These are phyloP conservation scores for Cyphellophora europaea DNA, from an alignment of 2,329 filamentous ascomycete species.

Conservation along the genomic window DNA sequence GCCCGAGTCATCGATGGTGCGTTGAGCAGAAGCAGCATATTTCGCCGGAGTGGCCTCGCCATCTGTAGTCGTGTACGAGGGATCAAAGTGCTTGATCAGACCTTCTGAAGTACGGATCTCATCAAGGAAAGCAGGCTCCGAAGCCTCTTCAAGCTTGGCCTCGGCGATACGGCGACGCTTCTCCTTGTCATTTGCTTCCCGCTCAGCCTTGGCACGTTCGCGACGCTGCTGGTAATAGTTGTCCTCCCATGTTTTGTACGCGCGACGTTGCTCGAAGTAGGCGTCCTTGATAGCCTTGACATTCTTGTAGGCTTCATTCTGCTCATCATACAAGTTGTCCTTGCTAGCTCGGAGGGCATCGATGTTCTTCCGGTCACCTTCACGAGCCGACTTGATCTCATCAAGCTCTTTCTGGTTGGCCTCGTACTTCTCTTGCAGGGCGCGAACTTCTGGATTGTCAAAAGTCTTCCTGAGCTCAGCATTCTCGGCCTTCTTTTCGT, in stretches of 20 bases:
- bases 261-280: slow-evolving; percentile 73
- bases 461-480: slow-evolving; percentile 79
- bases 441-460: slow-evolving; percentile 85
- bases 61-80: slow-evolving; percentile 60
- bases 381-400: slow-evolving; percentile 81
- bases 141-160: slow-evolving; percentile 43
- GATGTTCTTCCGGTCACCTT: slow-evolving; percentile 80
- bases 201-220: slow-evolving; percentile 74
- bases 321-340: slow-evolving; percentile 70
- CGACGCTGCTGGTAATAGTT: slow-evolving; percentile 67
- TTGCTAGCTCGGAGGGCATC: slow-evolving; percentile 78
- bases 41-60: slow-evolving; percentile 27
- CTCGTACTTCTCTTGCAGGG: slow-evolving; percentile 76
- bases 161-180: slow-evolving; percentile 44
- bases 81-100: slow-evolving; percentile 86
- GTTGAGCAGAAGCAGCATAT: slow-evolving; percentile 68
- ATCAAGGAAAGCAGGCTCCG: slow-evolving; percentile 76
- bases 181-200: slow-evolving; percentile 44
- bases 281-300: slow-evolving; percentile 84
- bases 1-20: slow-evolving; percentile 73
- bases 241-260: slow-evolving; percentile 73
- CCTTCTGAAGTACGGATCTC: slow-evolving; percentile 85
- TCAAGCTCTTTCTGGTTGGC: slow-evolving; percentile 83
- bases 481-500: slow-evolving; percentile 77
- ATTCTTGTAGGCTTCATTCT: slow-evolving; percentile 74